A percentile compares a stretch with the other conserved stretches of the same genome.
These are phyloP conservation scores for Verbena officinalis DNA, from an alignment of 257 asterid species.

Conservation along the genomic window DNA sequence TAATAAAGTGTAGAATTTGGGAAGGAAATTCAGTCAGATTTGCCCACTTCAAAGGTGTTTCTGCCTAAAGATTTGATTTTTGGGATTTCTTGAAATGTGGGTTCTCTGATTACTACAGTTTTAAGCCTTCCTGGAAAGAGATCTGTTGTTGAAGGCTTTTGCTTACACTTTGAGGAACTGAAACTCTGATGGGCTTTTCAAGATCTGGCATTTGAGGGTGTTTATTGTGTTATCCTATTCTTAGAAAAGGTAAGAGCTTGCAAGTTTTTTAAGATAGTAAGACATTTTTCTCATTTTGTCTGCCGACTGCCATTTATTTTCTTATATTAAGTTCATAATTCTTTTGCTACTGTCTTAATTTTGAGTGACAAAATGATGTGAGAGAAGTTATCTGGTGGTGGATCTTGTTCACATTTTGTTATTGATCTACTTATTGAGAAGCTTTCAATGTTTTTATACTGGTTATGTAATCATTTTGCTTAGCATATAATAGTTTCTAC, in stretches of 20 bases:
- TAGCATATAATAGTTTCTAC: background rate
- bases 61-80: conserved; percentile 23
- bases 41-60: conserved; percentile 33
- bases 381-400: conserved; percentile 28
- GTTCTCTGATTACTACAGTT: conserved; percentile 23
- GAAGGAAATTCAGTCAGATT: conserved; percentile 24
- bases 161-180: conserved; percentile 29
- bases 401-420: conserved; percentile 36
- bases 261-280: conserved; percentile 9
- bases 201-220: conserved; percentile 65
- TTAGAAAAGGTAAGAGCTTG: conserved; percentile 45
- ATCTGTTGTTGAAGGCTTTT: conserved; percentile 44
- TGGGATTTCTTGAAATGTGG: conserved; percentile 42
- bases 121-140: conserved; percentile 46
- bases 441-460: conserved; percentile 7
- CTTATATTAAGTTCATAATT: background rate
- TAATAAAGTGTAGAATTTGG: conserved; percentile 36
- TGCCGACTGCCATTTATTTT: background rate
- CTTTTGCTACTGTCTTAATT: conserved; percentile 18
- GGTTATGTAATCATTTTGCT: conserved; percentile 24
- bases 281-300: conserved; percentile 4
- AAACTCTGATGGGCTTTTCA: conserved; percentile 44
- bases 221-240: conserved; percentile 33
- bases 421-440: conserved; percentile 34
- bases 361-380: conserved; percentile 19